A percentile compares a stretch with the other conserved stretches of the same genome.
These are phyloP conservation scores for Naematelia aurantialba DNA, from an alignment of 768 basidiomycete species.

Conservation along the genomic window DNA sequence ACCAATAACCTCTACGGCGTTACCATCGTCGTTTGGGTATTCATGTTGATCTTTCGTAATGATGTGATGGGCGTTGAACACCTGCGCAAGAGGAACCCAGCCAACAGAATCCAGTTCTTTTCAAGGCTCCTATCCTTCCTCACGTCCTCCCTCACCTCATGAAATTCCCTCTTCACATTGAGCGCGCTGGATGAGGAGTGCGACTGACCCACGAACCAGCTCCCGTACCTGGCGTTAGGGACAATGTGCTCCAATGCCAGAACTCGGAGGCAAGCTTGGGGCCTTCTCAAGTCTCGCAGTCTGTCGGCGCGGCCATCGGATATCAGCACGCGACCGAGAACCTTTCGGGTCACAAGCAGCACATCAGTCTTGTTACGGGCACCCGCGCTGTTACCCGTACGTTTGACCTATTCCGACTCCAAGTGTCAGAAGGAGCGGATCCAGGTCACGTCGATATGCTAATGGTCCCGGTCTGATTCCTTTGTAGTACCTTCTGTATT, in stretches of 20 bases:
- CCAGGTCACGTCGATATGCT: too few relatives aligned
- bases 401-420: not conserved
- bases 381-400: conserved; percentile 5
- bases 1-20: too few relatives aligned
- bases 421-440: not conserved
- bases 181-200: too few relatives aligned
- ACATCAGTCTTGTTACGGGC: conserved; percentile 7
- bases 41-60: conserved; percentile 11
- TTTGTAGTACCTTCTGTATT: conserved; percentile 7
- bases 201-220: too few relatives aligned
- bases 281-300: conserved; percentile 12
- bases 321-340: conserved; percentile 6
- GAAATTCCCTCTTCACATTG: too few relatives aligned
- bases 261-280: conserved; percentile 5
- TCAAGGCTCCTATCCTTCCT: conserved; percentile 14
- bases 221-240: conserved; percentile 11
- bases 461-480: too few relatives aligned
- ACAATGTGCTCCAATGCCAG: conserved; percentile 11
- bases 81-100: not conserved
- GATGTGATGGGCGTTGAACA: conserved; percentile 13
- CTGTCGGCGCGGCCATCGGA: conserved; percentile 10
- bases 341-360: conserved; percentile 8
- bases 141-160: too few relatives aligned
- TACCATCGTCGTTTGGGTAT: conserved; percentile 10
- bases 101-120: not conserved